Evolutionary conservation across 305 asterid species (phyloP).

Genomic region (Plantago rigida): DNA sequence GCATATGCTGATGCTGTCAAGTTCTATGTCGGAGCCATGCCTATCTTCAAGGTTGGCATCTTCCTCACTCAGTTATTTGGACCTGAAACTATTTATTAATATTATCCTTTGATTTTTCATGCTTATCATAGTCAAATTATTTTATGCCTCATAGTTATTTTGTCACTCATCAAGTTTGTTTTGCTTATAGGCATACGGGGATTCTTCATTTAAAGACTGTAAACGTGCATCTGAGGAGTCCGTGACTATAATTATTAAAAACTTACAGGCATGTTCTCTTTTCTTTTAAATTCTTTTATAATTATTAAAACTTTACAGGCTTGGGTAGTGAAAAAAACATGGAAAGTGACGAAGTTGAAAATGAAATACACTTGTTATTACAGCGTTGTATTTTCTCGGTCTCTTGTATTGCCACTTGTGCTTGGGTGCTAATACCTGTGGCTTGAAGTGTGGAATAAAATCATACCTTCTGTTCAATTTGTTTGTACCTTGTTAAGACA

Average conservation of each 20-base stretch:
- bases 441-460: neutral
- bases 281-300: conserved; percentile 9
- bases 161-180: conserved; percentile 22
- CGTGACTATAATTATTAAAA: conserved; percentile 46
- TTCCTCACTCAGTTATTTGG: conserved; percentile 15
- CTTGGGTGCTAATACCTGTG: neutral
- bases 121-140: conserved; percentile 9
- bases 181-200: conserved; percentile 71
- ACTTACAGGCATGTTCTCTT: conserved; percentile 58
- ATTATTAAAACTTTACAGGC: conserved; percentile 63
- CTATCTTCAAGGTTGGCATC: conserved; percentile 67
- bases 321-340: neutral
- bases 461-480: conserved; percentile 1
- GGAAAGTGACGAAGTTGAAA: too few species aligned
- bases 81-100: conserved; percentile 10
- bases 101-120: conserved; percentile 13
- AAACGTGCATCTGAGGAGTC: conserved; percentile 86
- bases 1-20: conserved; percentile 93
- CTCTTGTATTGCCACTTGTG: neutral
- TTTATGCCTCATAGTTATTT: conserved; percentile 17
- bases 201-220: conserved; percentile 90
- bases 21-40: conserved; percentile 86
- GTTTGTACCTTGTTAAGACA: conserved; percentile 9
- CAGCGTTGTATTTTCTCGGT: neutral
- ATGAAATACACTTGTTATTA: neutral